Evolutionary conservation across 2,329 filamentous ascomycete species (phyloP).

Genomic region (Arthrobotrys sphaeroides): DNA sequence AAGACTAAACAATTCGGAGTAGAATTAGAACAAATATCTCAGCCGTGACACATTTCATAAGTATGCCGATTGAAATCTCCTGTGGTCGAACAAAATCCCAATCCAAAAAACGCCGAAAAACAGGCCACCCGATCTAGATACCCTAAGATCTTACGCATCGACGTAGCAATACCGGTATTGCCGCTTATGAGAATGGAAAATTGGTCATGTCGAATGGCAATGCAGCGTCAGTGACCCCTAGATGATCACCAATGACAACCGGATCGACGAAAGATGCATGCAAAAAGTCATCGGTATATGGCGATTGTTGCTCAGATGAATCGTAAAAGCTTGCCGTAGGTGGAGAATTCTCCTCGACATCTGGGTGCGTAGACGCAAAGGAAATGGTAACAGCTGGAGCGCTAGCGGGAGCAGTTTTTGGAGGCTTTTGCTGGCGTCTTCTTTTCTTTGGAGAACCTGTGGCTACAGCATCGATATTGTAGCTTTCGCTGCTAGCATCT

Average conservation of each 20-base stretch:
- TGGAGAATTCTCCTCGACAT: constrained; percentile 21
- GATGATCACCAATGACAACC: neutral
- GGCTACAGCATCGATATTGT: constrained; percentile 26
- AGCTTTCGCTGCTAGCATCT: constrained; percentile 30
- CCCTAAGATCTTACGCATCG: no score
- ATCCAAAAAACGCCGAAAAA: constrained; percentile 6
- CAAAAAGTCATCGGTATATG: constrained; percentile 15
- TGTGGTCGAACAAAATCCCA: neutral
- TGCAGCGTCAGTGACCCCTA: neutral
- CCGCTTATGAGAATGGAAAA: neutral
- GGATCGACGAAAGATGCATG: constrained; percentile 18
- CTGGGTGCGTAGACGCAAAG: constrained; percentile 29
- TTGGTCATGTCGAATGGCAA: neutral
- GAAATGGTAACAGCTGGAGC: constrained; percentile 6
- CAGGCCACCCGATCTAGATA: no score
- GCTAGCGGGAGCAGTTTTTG: no score
- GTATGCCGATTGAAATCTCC: neutral
- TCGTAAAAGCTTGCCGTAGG: constrained; percentile 12
- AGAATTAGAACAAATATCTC: neutral
- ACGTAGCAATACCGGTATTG: neutral
- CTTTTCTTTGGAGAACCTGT: constrained; percentile 44
- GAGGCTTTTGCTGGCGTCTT: constrained; percentile 28
- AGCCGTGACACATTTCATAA: constrained; percentile 29
- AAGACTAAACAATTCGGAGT: neutral
- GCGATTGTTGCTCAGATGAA: constrained; percentile 10